phyloP scores from a whole-genome alignment of 768 basidiomycete species.

The Lepiota subincarnata region DNA sequence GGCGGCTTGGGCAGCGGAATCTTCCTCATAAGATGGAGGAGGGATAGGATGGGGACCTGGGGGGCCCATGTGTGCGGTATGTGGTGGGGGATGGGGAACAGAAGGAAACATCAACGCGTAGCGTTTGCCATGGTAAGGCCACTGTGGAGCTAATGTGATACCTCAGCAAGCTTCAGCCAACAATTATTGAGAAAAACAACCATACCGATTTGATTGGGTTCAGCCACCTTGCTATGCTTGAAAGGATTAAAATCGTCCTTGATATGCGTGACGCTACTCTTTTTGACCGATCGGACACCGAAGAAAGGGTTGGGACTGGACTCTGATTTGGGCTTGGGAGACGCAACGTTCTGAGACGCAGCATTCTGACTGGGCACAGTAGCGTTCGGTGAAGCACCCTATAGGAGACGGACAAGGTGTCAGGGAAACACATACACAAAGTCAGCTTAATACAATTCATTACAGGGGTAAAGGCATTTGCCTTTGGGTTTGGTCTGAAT shows the following conservation, averaged over 20 bases:
- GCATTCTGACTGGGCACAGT: constrained; percentile 40
- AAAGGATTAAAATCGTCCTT: constrained; percentile 99
- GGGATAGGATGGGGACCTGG: constrained; percentile 67
- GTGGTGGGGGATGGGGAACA: constrained; percentile 56
- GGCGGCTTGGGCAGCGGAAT: constrained; percentile 55
- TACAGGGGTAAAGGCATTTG: constrained; percentile 70
- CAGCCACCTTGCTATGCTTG: constrained; percentile 78
- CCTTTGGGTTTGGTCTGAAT: constrained; percentile 86
- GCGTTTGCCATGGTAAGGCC: constrained; percentile 90
- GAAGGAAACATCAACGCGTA: constrained; percentile 76
- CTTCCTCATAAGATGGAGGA: constrained; percentile 79
- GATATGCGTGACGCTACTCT: constrained; percentile 70
- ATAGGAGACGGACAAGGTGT: constrained; percentile 5
- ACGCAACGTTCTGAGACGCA: constrained; percentile 34
- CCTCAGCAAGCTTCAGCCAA: neutral
- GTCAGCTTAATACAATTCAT: constrained; percentile 17
- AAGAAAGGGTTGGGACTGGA: constrained; percentile 84
- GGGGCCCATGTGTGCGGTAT: constrained; percentile 60
- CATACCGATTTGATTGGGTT: constrained; percentile 72
- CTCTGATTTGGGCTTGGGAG: constrained; percentile 62
- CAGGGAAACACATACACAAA: constrained; percentile 15
- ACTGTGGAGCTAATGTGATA: constrained; percentile 51
- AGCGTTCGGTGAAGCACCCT: constrained; percentile 33
- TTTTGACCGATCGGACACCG: constrained; percentile 73
- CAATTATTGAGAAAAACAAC: constrained; percentile 15